Evolutionary conservation across 2,329 filamentous ascomycete genomes (phyloP), one percentile per base, ranked within the genome.

Genomic region (Penicillium freii): DNA sequence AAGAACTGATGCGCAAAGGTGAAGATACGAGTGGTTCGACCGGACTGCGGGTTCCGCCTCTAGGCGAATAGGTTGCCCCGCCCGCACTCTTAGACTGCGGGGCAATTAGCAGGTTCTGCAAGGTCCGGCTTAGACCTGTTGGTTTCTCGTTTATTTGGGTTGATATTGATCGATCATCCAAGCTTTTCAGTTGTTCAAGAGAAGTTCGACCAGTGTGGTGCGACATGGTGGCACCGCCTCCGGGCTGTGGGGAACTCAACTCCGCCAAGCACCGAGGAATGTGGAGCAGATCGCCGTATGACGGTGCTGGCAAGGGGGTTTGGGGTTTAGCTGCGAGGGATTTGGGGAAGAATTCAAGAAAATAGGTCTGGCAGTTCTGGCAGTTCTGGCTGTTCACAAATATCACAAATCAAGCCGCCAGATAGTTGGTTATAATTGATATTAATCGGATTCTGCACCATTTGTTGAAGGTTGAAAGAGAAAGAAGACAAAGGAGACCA

Each of bases 21-120:
- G 70, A 72, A 39, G 69, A 70, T 43, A 64, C 49, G 27, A 69
- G 61, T 43, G 65, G 65, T 38, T 69, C 68, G 43, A 66, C 66
- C 48, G 65, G 59, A 52, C 54, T 65, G 58, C 57, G 62, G 52
- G 45, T 59, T 52, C 59, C 57, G 60, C 58, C 61, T 61, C 62
- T 62, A 38, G 68, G 65, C 47, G 71, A 66, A 50, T 36, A 54
- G 49, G 69, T 63, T 54, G 70, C 71, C 54, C 73, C 69, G 56
- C 75, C 73, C 54, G 73, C 74, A 60, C 75, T 74, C 51, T 75
- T 62, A 44, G 56, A 57, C 42, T 69, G 65, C 58, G 63, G 63
- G 39, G 67, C 62, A 53, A 68, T 79, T 57, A 88, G 78, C 82
- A 89, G 85, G 73, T 85, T 90, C 64, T 87, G 82, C 53, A 89